phyloP scores from a whole-genome alignment of 306 rosid species.

The Vachellia pachyceras region DNA sequence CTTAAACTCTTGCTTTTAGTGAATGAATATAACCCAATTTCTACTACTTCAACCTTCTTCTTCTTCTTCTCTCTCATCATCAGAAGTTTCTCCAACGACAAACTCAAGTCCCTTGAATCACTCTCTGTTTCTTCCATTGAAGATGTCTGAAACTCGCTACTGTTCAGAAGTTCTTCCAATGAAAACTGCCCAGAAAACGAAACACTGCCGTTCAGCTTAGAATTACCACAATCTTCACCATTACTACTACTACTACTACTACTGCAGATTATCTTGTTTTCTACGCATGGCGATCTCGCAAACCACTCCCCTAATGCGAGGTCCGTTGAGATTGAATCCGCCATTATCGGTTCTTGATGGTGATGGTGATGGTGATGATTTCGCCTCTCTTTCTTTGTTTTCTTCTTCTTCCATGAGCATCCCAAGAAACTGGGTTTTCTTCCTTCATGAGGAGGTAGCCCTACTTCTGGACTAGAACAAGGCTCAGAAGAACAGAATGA shows the following conservation, averaged over 20 bases:
- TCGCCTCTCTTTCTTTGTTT: background rate
- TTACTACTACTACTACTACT: no score
- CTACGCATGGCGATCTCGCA: slow-evolving; percentile 37
- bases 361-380: background rate
- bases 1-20: slow-evolving; percentile 23
- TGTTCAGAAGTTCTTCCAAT: slow-evolving; percentile 12
- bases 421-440: background rate
- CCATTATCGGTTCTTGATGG: slow-evolving; percentile 7
- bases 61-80: slow-evolving; percentile 29
- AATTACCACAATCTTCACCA: background rate
- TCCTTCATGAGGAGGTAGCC: background rate
- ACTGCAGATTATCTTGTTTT: background rate
- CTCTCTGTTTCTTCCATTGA: background rate
- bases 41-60: slow-evolving; percentile 37
- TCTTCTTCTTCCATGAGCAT: slow-evolving; percentile 35
- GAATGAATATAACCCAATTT: slow-evolving; percentile 37
- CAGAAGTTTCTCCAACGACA: slow-evolving; percentile 40
- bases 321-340: slow-evolving; percentile 6
- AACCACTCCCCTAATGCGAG: slow-evolving; percentile 47
- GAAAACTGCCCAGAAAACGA: background rate
- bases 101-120: slow-evolving; percentile 5
- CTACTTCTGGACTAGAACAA: background rate
- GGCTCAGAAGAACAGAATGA: slow-evolving; percentile 30
- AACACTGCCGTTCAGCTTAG: background rate
- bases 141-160: background rate